Evolutionary conservation across 2,329 filamentous ascomycete species (phyloP).

Genomic region (Aspergillus calidoustus): DNA sequence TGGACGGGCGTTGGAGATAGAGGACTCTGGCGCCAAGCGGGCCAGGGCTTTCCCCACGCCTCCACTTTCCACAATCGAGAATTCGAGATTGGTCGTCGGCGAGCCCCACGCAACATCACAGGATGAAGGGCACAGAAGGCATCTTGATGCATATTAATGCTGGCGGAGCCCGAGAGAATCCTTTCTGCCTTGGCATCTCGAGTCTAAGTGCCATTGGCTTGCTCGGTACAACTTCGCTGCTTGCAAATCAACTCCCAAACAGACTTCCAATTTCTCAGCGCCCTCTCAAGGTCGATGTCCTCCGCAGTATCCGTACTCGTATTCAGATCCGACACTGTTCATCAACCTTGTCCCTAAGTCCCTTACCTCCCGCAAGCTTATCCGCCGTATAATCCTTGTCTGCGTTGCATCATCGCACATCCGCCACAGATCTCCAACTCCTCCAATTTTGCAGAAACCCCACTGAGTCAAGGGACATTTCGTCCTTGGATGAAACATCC

Average conservation of each 20-base stretch:
- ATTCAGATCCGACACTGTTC: background rate
- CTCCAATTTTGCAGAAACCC: background rate
- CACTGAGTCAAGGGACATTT: background rate
- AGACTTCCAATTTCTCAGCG: background rate
- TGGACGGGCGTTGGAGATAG: conserved; percentile 6
- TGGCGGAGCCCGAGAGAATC: background rate
- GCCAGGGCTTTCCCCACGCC: conserved; percentile 24
- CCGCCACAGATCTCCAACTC: conserved; percentile 2
- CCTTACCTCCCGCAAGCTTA: background rate
- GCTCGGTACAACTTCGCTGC: background rate
- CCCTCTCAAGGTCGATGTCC: background rate
- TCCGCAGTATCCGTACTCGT: background rate
- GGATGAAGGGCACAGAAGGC: background rate
- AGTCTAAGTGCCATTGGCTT: background rate
- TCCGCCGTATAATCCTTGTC: background rate
- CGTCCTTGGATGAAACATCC: background rate
- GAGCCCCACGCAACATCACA: background rate
- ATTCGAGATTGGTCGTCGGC: conserved; percentile 14
- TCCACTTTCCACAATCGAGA: conserved; percentile 24
- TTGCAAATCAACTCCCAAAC: background rate
- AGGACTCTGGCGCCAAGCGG: conserved; percentile 9
- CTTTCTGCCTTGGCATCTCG: background rate
- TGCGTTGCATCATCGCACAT: conserved; percentile 1
- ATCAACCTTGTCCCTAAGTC: background rate
- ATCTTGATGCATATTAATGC: background rate